Percentiles rank a stretch among this genome's conserved stretches.
phyloP scores from a whole-genome alignment of 768 basidiomycete species.

The Amanita brunnescens region DNA sequence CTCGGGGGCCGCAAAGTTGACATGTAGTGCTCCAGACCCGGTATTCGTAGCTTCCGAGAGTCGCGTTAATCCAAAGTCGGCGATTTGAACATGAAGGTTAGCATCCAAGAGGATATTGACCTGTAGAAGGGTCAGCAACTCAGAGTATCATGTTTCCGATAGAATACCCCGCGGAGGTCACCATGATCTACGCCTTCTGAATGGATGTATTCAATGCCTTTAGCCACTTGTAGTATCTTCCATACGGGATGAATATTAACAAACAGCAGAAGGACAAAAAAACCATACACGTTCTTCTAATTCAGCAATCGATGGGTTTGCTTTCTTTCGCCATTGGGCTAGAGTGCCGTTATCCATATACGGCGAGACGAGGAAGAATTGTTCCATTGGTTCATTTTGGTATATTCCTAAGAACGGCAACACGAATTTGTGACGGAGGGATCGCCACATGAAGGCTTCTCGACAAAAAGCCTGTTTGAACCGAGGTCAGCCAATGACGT shows the following conservation, averaged over 20 bases:
- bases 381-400: no score
- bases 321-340: neutral
- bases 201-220: neutral
- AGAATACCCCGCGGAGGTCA: neutral
- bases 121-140: neutral
- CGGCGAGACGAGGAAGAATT: neutral
- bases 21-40: neutral
- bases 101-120: neutral
- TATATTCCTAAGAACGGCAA: neutral
- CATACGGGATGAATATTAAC: neutral
- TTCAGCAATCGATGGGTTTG: neutral
- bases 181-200: neutral
- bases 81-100: neutral
- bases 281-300: neutral
- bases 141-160: no score
- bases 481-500: neutral
- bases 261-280: neutral
- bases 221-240: neutral
- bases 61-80: neutral
- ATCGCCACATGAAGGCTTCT: neutral
- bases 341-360: neutral
- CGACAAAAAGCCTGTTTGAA: neutral
- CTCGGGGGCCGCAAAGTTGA: neutral
- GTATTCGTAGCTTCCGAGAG: neutral
- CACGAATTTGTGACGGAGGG: neutral